Evolutionary conservation across 1,139 yeast species (phyloP).

Genomic region (Zygosaccharomyces pseudobailii): DNA sequence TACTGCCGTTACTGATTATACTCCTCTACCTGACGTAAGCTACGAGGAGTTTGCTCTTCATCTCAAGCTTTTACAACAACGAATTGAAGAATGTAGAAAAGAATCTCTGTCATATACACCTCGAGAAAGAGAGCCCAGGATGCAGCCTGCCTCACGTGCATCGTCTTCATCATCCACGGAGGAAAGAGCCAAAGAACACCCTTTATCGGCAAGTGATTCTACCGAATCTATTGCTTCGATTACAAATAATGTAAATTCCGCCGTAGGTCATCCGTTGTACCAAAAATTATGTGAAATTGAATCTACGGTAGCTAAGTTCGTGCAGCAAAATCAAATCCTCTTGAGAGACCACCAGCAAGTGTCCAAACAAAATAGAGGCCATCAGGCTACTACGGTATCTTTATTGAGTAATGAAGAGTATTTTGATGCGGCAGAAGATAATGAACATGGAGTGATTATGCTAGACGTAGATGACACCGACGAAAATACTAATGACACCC

Average conservation of each 20-base stretch:
- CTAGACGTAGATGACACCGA: constrained; percentile 30
- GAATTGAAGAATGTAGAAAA: constrained; percentile 24
- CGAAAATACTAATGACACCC: constrained; percentile 12
- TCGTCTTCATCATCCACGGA: constrained; percentile 15
- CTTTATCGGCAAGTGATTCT: constrained; percentile 11
- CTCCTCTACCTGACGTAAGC: constrained; percentile 19
- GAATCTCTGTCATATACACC: constrained; percentile 21
- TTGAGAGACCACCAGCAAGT: constrained; percentile 17
- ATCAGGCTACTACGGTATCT: constrained; percentile 18
- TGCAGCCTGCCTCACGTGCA: constrained; percentile 7
- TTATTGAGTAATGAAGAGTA: constrained; percentile 29
- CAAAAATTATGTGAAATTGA: constrained; percentile 25
- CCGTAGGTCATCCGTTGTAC: constrained; percentile 22
- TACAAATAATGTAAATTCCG: neutral
- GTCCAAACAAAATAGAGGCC: constrained; percentile 12
- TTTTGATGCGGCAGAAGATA: constrained; percentile 33
- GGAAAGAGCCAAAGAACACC: neutral
- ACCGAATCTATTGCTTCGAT: constrained; percentile 15
- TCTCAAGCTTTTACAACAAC: constrained; percentile 21
- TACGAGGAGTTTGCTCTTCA: constrained; percentile 19
- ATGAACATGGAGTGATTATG: constrained; percentile 29
- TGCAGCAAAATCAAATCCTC: constrained; percentile 20
- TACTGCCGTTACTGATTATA: neutral
- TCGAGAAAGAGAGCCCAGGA: neutral
- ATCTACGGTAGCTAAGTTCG: constrained; percentile 19